phyloP scores from a whole-genome alignment of 2,329 filamentous ascomycete species.

The Colletotrichum shisoi region DNA sequence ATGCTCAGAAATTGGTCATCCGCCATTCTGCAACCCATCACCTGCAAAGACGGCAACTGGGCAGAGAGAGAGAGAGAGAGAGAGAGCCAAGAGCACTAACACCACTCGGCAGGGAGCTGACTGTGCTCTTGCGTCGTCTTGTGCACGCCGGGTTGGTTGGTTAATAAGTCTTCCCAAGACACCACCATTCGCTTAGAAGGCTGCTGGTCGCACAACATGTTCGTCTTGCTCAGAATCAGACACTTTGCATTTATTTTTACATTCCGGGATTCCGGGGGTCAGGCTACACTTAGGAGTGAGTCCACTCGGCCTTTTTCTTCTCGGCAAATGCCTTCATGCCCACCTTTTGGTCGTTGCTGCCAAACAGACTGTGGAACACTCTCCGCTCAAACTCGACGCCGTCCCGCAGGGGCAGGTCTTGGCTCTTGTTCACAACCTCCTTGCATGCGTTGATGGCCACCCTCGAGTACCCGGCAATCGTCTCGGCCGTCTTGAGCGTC shows the following conservation, averaged over 20 bases:
- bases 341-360: conserved; percentile 95
- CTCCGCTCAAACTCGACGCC: conserved; percentile 94
- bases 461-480: conserved; percentile 83
- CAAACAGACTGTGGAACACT: conserved; percentile 92
- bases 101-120: conserved; percentile 22
- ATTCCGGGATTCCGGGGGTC: too few species aligned
- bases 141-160: background rate
- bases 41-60: background rate
- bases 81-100: conserved; percentile 10
- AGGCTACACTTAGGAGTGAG: conserved; percentile 66
- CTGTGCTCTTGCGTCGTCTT: conserved; percentile 30
- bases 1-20: conserved; percentile 16
- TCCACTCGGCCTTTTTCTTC: conserved; percentile 94
- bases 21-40: background rate
- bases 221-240: conserved; percentile 25
- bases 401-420: conserved; percentile 85
- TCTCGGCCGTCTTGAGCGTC: conserved; percentile 83
- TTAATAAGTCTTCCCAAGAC: conserved; percentile 19
- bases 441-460: conserved; percentile 91
- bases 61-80: too few species aligned
- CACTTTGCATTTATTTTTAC: conserved; percentile 24
- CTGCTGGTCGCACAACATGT: conserved; percentile 21
- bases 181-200: background rate
- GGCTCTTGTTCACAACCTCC: conserved; percentile 99
- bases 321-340: conserved; percentile 95